Conservation (phyloP, 306 rosid species). For the Fragaria ananassa region DNA sequence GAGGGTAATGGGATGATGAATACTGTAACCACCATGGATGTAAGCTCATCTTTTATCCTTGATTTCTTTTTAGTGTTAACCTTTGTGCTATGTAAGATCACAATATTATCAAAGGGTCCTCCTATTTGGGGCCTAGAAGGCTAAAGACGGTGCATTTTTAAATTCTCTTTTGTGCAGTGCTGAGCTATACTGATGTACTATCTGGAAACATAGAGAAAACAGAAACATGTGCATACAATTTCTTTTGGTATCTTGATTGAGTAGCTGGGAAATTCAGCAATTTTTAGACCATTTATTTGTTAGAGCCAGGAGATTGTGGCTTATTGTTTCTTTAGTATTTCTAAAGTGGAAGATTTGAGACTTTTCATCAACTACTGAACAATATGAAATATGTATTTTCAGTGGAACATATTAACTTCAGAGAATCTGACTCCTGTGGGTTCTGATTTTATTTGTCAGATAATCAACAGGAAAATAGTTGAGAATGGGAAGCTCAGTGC, state of each 20-base stretch:
- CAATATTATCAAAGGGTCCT: not conserved
- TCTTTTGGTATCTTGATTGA: not conserved
- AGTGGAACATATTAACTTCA: not conserved
- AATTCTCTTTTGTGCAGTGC: not conserved
- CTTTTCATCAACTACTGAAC: not conserved
- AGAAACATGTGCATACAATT: not conserved
- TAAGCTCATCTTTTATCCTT: constrained; percentile 33
- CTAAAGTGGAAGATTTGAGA: not conserved
- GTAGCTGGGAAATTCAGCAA: not conserved
- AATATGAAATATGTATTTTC: not conserved
- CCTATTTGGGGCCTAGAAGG: not conserved
- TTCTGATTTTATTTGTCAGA: constrained; percentile 40
- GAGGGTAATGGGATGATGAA: constrained; percentile 61
- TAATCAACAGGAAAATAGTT: constrained; percentile 74
- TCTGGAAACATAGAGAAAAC: not conserved
- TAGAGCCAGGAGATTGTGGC: not conserved
- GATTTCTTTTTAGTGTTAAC: not conserved
- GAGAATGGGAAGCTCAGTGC: constrained; percentile 54
- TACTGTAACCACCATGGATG: constrained; percentile 68
- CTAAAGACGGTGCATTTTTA: not conserved
- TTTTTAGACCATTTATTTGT: not conserved
- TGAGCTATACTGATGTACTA: not conserved
- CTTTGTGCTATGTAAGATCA: not conserved
- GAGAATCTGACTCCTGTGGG: not conserved
- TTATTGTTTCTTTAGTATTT: not conserved